These are phyloP conservation scores for Hymenoscyphus linearis DNA, from an alignment of 2,329 filamentous ascomycete genomes.

Conservation along the genomic window DNA sequence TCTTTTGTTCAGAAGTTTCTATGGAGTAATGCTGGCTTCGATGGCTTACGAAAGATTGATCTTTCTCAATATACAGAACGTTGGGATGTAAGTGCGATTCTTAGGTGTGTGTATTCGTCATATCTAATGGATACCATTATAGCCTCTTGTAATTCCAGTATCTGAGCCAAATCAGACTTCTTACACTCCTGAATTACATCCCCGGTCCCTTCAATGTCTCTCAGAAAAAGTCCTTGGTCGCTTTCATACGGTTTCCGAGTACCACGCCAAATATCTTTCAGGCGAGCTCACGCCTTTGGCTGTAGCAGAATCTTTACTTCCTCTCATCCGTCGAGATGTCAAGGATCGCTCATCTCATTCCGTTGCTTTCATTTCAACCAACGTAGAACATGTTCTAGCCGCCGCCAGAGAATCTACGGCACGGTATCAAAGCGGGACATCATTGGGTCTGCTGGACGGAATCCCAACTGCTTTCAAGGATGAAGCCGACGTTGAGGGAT, in stretches of 20 bases:
- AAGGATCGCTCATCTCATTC: constrained; percentile 55
- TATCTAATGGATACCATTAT: constrained; percentile 4
- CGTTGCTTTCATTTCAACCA: constrained; percentile 66
- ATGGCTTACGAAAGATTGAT: constrained; percentile 40
- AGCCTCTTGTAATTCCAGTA: constrained; percentile 53
- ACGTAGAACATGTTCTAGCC: constrained; percentile 55
- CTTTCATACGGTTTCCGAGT: constrained; percentile 71
- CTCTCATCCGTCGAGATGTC: constrained; percentile 59
- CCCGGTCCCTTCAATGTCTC: constrained; percentile 38
- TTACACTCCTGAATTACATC: constrained; percentile 34
- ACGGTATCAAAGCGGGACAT: constrained; percentile 62
- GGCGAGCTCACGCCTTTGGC: constrained; percentile 66
- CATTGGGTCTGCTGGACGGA: constrained; percentile 69
- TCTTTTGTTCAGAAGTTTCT: constrained; percentile 57
- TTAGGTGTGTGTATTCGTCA: not conserved
- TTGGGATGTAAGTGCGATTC: constrained; percentile 41
- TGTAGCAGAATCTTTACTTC: constrained; percentile 66
- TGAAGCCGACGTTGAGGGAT: constrained; percentile 70
- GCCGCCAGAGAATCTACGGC: constrained; percentile 69
- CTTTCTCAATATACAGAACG: constrained; percentile 42
- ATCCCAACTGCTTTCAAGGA: constrained; percentile 83
- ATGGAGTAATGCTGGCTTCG: constrained; percentile 64
- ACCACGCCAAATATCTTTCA: constrained; percentile 66
- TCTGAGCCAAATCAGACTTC: not conserved
- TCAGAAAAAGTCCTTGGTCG: constrained; percentile 41